Conservation (phyloP, 139 green algal species). For the Pedinophyceae sp. region DNA sequence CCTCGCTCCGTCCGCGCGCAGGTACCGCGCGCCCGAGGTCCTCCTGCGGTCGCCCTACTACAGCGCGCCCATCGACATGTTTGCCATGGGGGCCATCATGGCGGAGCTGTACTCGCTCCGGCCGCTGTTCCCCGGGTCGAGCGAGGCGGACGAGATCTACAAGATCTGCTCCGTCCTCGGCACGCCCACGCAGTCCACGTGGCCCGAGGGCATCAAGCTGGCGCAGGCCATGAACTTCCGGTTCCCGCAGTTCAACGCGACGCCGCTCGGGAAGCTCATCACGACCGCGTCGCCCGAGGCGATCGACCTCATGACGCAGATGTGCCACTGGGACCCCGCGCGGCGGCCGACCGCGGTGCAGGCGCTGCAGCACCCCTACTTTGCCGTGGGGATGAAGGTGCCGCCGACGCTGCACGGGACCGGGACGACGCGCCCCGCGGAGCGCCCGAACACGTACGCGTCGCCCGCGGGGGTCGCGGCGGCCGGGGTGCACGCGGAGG, state of each 20-base stretch:
- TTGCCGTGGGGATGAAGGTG: constrained; percentile 25
- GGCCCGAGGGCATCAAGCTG: constrained; percentile 72
- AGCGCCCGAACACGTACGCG: no score
- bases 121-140: constrained; percentile 69
- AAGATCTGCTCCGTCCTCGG: constrained; percentile 84
- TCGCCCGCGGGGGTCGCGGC: no score
- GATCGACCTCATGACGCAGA: constrained; percentile 62
- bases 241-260: constrained; percentile 39
- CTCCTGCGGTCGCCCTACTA: constrained; percentile 77
- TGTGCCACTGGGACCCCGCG: constrained; percentile 47
- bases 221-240: constrained; percentile 68
- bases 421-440: no score
- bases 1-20: no score
- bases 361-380: constrained; percentile 69
- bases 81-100: constrained; percentile 88
- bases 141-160: constrained; percentile 81
- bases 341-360: constrained; percentile 66
- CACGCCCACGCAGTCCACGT: constrained; percentile 56
- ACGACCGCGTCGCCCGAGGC: constrained; percentile 58
- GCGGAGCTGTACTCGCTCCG: constrained; percentile 86
- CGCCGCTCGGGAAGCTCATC: constrained; percentile 51
- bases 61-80: constrained; percentile 75
- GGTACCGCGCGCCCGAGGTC: constrained; percentile 55
- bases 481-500: no score
- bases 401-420: no score